Evolutionary conservation across 257 asterid species (phyloP), one percentile per base, ranked within the genome.

Genomic region (Ocimum tenuiflorum): DNA sequence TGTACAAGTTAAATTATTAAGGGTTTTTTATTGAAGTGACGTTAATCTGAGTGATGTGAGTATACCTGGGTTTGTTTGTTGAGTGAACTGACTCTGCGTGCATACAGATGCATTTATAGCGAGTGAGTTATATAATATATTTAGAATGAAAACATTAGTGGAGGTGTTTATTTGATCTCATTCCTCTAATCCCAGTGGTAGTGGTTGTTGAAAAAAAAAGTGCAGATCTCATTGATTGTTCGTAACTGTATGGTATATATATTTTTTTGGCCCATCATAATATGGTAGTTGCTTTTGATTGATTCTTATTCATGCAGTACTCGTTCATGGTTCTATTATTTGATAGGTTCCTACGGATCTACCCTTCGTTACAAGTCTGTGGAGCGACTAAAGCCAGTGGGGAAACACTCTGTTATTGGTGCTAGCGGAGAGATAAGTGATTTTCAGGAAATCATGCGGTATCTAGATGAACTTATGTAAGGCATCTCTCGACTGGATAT

Each of bases 371-470:
- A 94, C 91, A 94, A 94, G 83, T 82, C 91, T 41, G 92, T 94
- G 78, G 96, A 90, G 72, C 90, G 97, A 65, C 59, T 94, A 72
- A 86, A 90, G 83, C 67, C 91, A 15, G 96, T 94, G 48, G 99
- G 99, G 39, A 92, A 89, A 36, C 99, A 92, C 78, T 89, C 99
- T 43, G 84, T 92, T 58, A 82, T 92, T 60, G 99, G 99, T 68
- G 99, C 94, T 57, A 89, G 97, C 57, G 99, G 97, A 41, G 99
- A 92, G 76, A 84, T 92, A 58, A 92, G 99, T 78, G 97, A 92
- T 70, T 92, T 92, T 74, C 99, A 92, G 84, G 99, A 92, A 85
- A 84, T 92, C 45, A 73, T 86, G 82, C 88, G 76, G 19, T 80
- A 79, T 61, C 97, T 89, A 67, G 91, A 92, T 73, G 96, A 92